A percentile compares a stretch with the other conserved stretches of the same genome.
Conservation (phyloP, 2,329 filamentous ascomycete genomes). For the Fusarium foetens region DNA sequence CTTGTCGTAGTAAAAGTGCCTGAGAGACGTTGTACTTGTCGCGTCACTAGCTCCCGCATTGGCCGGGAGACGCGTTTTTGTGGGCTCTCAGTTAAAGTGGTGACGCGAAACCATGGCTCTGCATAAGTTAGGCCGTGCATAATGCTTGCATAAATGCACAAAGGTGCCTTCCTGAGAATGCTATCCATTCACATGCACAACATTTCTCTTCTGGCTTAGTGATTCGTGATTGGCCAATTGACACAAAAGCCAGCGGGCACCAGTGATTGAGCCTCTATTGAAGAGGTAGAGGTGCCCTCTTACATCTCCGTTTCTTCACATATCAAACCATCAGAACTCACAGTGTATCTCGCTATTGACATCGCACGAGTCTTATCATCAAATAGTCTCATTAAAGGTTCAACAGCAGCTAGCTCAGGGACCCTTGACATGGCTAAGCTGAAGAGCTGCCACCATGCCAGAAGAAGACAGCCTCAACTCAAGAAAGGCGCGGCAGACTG, state of each 20-base stretch:
- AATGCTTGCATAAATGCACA: not conserved
- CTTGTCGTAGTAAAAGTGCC: conserved; percentile 8
- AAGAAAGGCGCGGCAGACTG: not conserved
- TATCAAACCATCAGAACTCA: not conserved
- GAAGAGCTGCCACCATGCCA: not conserved
- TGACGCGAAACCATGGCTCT: conserved; percentile 33
- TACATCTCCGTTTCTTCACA: not conserved
- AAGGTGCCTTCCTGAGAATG: too few species aligned
- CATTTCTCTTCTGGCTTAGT: not conserved
- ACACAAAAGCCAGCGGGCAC: not conserved
- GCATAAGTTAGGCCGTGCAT: not conserved
- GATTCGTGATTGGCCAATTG: not conserved
- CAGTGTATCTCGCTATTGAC: not conserved
- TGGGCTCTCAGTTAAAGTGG: conserved; percentile 41
- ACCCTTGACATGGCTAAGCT: not conserved
- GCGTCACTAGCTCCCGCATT: conserved; percentile 37
- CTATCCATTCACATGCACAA: not conserved
- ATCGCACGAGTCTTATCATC: not conserved
- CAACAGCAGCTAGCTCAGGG: not conserved
- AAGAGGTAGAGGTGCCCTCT: too few species aligned
- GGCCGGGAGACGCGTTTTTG: conserved; percentile 44
- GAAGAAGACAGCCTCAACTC: not conserved
- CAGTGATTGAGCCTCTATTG: not conserved
- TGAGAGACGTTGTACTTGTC: conserved; percentile 33
- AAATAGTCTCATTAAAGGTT: not conserved